Conservation (phyloP, 2,329 filamentous ascomycete species). For the Fusarium musae region DNA sequence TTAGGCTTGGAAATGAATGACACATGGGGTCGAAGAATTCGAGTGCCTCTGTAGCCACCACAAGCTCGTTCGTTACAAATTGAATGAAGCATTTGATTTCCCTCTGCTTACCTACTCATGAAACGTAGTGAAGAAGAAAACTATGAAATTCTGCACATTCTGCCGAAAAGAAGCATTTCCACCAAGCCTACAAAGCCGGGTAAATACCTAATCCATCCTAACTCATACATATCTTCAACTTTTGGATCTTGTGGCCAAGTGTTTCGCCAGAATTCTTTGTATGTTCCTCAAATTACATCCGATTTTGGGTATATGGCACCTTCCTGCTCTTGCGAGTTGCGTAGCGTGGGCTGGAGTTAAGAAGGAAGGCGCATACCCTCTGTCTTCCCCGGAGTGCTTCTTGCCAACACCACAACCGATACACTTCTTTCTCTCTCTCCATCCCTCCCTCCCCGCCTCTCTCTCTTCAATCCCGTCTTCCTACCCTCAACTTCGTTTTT, state of each 20-base stretch:
- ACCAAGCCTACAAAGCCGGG: neutral
- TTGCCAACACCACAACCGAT: neutral
- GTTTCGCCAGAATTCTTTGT: neutral
- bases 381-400: neutral
- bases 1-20: neutral
- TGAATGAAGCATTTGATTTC: neutral
- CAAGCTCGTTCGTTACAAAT: neutral
- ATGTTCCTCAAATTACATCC: neutral
- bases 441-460: neutral
- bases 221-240: slow-evolving; percentile 7
- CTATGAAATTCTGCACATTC: neutral
- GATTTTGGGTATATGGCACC: neutral
- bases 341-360: neutral
- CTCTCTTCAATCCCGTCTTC: neutral
- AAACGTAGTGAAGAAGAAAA: neutral
- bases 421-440: neutral
- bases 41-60: neutral
- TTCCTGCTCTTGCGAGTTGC: neutral
- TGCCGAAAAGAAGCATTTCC: neutral
- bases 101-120: neutral
- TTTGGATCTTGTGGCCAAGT: slow-evolving; percentile 10
- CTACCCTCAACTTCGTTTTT: neutral
- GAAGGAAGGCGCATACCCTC: slow-evolving; percentile 17
- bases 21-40: neutral
- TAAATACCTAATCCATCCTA: neutral